phyloP scores from a whole-genome alignment of 495 filamentous ascomycete species.

The Penicillium cataractarum region DNA sequence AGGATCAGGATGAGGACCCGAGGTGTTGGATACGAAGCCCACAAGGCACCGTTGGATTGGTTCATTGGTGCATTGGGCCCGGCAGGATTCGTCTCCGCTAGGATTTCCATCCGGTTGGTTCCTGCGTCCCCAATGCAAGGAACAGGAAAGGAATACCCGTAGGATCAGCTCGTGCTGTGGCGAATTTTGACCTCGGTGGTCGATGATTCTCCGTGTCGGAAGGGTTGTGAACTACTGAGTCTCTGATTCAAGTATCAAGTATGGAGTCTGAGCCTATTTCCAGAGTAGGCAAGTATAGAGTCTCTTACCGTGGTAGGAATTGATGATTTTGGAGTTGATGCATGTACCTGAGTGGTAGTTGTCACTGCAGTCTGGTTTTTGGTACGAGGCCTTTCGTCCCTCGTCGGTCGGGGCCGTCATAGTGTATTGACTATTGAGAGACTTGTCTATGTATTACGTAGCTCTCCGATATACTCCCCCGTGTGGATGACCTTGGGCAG shows the following conservation, averaged over 20 bases:
- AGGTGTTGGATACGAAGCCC: slow-evolving; percentile 15
- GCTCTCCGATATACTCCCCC: too few relatives aligned
- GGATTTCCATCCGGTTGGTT: slow-evolving; percentile 22
- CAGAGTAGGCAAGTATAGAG: not conserved
- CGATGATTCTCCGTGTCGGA: not conserved
- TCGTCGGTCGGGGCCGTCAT: too few relatives aligned
- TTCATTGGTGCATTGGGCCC: not conserved
- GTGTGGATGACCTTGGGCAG: too few relatives aligned
- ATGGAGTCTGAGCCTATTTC: not conserved
- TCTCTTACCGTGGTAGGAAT: too few relatives aligned
- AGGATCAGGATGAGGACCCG: slow-evolving; percentile 15
- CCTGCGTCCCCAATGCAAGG: slow-evolving; percentile 30
- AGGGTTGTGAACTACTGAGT: not conserved
- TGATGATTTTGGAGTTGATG: too few relatives aligned
- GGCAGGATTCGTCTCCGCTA: slow-evolving; percentile 28
- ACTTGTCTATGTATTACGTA: too few relatives aligned
- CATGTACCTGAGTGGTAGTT: too few relatives aligned
- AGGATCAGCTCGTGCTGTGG: slow-evolving; percentile 11
- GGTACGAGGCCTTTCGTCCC: too few relatives aligned
- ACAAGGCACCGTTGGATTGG: not conserved
- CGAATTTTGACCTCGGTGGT: slow-evolving; percentile 11
- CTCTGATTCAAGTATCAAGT: not conserved
- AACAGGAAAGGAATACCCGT: slow-evolving; percentile 10
- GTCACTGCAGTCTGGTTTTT: too few relatives aligned
- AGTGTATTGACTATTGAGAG: too few relatives aligned